phyloP scores from a whole-genome alignment of 2,329 filamentous ascomycete genomes.

The Hypoxylon sp. region DNA sequence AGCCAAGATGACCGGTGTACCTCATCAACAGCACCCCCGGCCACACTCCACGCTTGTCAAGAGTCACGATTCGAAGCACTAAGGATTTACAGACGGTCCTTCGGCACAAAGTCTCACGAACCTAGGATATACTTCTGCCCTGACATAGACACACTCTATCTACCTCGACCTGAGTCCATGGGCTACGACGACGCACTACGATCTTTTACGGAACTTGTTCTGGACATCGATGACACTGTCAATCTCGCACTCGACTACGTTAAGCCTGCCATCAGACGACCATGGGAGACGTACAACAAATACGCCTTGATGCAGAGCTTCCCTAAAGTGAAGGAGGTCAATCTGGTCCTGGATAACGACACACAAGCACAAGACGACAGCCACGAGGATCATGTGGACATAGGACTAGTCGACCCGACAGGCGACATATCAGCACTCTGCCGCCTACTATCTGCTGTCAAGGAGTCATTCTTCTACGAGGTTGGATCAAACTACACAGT shows the following conservation, averaged over 20 bases:
- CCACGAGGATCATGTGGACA: conserved; percentile 34
- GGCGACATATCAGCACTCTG: conserved; percentile 44
- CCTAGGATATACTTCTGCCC: conserved; percentile 53
- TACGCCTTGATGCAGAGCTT: conserved; percentile 62
- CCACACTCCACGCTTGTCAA: conserved; percentile 59
- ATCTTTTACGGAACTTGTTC: conserved; percentile 59
- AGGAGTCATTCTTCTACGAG: conserved; percentile 53
- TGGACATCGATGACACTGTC: conserved; percentile 55
- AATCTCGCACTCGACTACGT: conserved; percentile 64
- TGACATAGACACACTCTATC: conserved; percentile 57
- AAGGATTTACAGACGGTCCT: conserved; percentile 56
- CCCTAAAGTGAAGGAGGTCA: conserved; percentile 57
- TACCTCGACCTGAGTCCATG: conserved; percentile 57
- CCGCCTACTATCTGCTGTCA: conserved; percentile 50
- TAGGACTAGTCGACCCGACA: conserved; percentile 46
- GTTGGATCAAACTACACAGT: conserved; percentile 48
- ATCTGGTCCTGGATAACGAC: conserved; percentile 53
- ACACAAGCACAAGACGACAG: conserved; percentile 27
- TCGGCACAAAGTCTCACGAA: conserved; percentile 54
- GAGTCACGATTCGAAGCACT: conserved; percentile 62
- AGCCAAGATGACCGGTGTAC: conserved; percentile 56
- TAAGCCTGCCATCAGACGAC: conserved; percentile 59
- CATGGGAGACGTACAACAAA: conserved; percentile 68
- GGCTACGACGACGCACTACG: conserved; percentile 60
- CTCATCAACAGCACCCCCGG: conserved; percentile 57